A percentile compares a stretch with the other conserved stretches of the same genome.
phyloP scores from a whole-genome alignment of 2,329 filamentous ascomycete species.

The Ramichloridium luteum region DNA sequence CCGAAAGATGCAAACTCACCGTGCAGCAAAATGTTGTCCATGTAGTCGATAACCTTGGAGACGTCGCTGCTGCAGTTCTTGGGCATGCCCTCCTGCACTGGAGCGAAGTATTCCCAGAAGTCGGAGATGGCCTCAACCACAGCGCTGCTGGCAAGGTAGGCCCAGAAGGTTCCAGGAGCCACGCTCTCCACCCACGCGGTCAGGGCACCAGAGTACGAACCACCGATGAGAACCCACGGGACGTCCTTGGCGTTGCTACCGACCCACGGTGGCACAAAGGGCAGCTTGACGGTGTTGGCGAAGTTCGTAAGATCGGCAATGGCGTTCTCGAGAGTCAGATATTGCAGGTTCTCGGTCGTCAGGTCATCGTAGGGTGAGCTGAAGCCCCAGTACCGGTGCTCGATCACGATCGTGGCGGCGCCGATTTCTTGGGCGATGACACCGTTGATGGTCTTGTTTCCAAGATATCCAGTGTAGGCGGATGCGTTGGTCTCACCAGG shows the following conservation, averaged over 20 bases:
- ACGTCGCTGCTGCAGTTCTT: slow-evolving; percentile 45
- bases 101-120: slow-evolving; percentile 47
- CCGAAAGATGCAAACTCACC: too few species aligned
- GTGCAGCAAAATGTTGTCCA: slow-evolving; percentile 24
- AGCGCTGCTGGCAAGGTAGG: slow-evolving; percentile 44
- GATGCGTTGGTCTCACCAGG: slow-evolving; percentile 40
- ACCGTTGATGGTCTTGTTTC: slow-evolving; percentile 37
- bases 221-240: slow-evolving; percentile 46
- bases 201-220: slow-evolving; percentile 45
- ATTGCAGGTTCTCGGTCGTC: slow-evolving; percentile 40
- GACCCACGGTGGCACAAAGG: slow-evolving; percentile 40
- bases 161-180: slow-evolving; percentile 46
- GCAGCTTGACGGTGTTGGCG: slow-evolving; percentile 39
- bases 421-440: slow-evolving; percentile 39
- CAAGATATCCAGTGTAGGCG: slow-evolving; percentile 38
- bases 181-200: slow-evolving; percentile 43
- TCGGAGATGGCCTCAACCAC: slow-evolving; percentile 43
- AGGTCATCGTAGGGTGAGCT: slow-evolving; percentile 42
- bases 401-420: slow-evolving; percentile 42
- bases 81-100: slow-evolving; percentile 44
- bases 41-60: slow-evolving; percentile 38
- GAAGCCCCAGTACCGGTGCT: slow-evolving; percentile 47
- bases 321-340: slow-evolving; percentile 41
- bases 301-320: slow-evolving; percentile 44
- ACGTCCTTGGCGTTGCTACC: slow-evolving; percentile 38